Percentiles rank a stretch among this genome's conserved stretches.
phyloP scores from a whole-genome alignment of 768 basidiomycete genomes.

The Boletus barrowsii region DNA sequence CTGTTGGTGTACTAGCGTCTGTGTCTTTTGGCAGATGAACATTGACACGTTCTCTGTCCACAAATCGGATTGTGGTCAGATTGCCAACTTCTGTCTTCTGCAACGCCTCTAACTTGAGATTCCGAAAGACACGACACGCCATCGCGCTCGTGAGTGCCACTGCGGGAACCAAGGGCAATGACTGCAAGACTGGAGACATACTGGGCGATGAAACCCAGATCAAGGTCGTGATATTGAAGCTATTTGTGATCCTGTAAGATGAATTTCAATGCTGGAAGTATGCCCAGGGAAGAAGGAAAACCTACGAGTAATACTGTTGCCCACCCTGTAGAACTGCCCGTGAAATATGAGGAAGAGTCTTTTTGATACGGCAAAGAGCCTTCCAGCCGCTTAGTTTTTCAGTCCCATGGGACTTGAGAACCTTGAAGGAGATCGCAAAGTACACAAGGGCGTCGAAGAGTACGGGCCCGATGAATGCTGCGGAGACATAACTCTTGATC shows the following conservation, averaged over 20 bases:
- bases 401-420: conserved; percentile 20
- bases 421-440: conserved; percentile 31
- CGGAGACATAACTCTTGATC: conserved; percentile 24
- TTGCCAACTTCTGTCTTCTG: conserved; percentile 5
- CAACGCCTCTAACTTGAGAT: conserved; percentile 25
- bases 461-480: conserved; percentile 27
- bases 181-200: conserved; percentile 22
- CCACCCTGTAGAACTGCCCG: conserved; percentile 35
- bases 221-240: conserved; percentile 29
- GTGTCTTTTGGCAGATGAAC: neutral
- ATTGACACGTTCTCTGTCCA: neutral
- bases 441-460: conserved; percentile 36
- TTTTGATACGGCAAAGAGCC: conserved; percentile 18
- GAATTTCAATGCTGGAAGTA: neutral
- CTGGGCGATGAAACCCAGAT: conserved; percentile 17
- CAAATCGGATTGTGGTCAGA: conserved; percentile 21
- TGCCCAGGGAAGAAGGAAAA: neutral
- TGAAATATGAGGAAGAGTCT: conserved; percentile 32
- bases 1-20: neutral
- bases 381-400: conserved; percentile 11
- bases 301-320: conserved; percentile 39
- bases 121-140: conserved; percentile 35
- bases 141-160: conserved; percentile 32
- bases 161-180: conserved; percentile 25
- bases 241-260: conserved; percentile 30